A percentile compares a stretch with the other conserved stretches of the same genome.
Evolutionary conservation across 2,329 filamentous ascomycete species (phyloP).

Genomic region (Conoideocrella luteorostrata): DNA sequence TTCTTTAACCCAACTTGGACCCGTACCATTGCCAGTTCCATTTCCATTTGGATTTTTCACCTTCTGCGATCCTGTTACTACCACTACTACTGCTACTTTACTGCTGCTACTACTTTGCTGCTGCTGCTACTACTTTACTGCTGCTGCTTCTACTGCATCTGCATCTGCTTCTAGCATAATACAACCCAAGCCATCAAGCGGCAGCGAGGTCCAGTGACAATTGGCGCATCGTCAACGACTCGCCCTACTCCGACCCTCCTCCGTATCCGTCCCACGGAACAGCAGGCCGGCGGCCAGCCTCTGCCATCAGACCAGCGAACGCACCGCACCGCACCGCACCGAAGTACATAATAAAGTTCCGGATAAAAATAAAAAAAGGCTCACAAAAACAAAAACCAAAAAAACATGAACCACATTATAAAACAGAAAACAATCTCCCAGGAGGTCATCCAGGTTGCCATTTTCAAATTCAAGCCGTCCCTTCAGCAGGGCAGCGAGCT

Average conservation of each 20-base stretch:
- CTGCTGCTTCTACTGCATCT: not conserved
- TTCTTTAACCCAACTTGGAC: too few relatives aligned
- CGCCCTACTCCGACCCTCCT: not conserved
- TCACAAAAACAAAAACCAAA: not conserved
- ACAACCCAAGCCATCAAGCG: too few relatives aligned
- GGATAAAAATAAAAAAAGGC: too few relatives aligned
- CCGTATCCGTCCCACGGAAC: not conserved
- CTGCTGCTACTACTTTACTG: not conserved
- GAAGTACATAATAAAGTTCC: not conserved
- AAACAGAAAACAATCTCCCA: constrained; percentile 19
- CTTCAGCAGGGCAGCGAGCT: constrained; percentile 18
- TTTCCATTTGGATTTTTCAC: too few relatives aligned
- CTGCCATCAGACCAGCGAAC: not conserved
- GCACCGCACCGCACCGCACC: not conserved
- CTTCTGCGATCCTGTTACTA: too few relatives aligned
- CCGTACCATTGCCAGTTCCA: too few relatives aligned
- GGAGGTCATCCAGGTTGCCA: constrained; percentile 23
- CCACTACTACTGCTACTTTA: too few relatives aligned
- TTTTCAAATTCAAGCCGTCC: constrained; percentile 25
- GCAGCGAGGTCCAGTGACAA: too few relatives aligned
- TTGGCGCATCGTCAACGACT: too few relatives aligned
- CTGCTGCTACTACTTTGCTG: too few relatives aligned
- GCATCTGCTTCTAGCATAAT: too few relatives aligned
- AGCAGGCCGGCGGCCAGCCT: not conserved
- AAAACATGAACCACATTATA: constrained; percentile 11